Evolutionary conservation across 805 yeast genomes (phyloP), one percentile per base, ranked within the genome.

Genomic region (Nakazawaea sp.): DNA sequence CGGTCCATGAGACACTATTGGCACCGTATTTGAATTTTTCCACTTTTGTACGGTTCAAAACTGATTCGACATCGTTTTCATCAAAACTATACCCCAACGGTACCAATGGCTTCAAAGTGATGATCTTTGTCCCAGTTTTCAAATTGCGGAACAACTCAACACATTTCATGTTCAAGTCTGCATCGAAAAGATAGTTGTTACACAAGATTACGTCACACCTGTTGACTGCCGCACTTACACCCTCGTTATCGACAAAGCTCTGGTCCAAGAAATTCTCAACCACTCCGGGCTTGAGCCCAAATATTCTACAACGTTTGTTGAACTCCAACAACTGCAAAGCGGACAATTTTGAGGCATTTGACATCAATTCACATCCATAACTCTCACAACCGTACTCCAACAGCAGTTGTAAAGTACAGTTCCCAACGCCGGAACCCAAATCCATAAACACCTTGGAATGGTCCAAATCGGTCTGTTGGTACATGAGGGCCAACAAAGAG

Each of bases 341-440:
- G 1, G 90, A 81, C 33, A 88, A 62, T 5, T 65, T 62, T 9
- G 89, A 81, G 0, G 96, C 95, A 46, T 80, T 79, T 13, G 71
- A 72, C 95, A 88, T 88, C 33, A 89, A 72, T 53, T 89, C 97
- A 57, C 90, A 85, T 1, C 97, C 97, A 50, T 84, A 86, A 55
- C 95, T 80, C 36, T 67, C 67, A 43, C 88, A 82, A 2, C 96
- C 95, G 53, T 74, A 77, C 49, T 88, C 95, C 25, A 89, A 56
- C 0, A 96, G 87, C 0, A 96, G 94, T 55, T 88, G 96, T 29
- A 88, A 69, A 0, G 83, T 81, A 41, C 96, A 86, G 52, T 89
- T 89, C 0, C 96, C 97, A 12, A 89, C 96, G 12, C 97, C 97
- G 0, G 95, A 86, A 0, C 97, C 97, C 18, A 89, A 64, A 58